Conservation (phyloP, 2,329 filamentous ascomycete genomes). For the Plenodomus tracheiphilus region DNA sequence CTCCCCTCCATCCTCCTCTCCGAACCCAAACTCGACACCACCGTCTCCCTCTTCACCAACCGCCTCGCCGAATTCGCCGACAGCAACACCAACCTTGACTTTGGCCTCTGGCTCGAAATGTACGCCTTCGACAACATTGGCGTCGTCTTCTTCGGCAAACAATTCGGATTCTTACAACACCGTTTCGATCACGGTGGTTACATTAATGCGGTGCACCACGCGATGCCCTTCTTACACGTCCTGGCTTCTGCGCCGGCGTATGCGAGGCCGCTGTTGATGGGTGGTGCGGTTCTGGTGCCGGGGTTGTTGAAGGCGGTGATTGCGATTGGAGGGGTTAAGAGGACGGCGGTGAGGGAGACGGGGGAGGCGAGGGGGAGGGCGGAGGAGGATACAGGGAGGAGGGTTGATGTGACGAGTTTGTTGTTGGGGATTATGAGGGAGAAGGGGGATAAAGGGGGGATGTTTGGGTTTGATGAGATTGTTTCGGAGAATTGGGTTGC, state of each 20-base stretch:
- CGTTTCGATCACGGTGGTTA: constrained; percentile 23
- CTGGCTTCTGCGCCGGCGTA: constrained; percentile 15
- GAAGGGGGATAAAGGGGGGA: constrained; percentile 33
- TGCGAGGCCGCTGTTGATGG: constrained; percentile 8
- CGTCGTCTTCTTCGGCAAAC: constrained; percentile 20
- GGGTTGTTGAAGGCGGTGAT: constrained; percentile 26
- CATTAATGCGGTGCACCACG: constrained; percentile 38
- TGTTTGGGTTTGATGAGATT: constrained; percentile 33
- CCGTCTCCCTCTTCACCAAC: constrained; percentile 8
- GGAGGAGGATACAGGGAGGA: constrained; percentile 12
- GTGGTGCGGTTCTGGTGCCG: constrained; percentile 17
- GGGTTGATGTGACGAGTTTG: constrained; percentile 36
- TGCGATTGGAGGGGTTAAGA: constrained; percentile 18
- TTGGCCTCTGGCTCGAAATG: constrained; percentile 32
- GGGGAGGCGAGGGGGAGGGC: constrained; percentile 12
- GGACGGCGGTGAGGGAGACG: constrained; percentile 19
- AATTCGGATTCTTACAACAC: constrained; percentile 25
- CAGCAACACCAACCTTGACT: constrained; percentile 11
- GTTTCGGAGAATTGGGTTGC: constrained; percentile 31
- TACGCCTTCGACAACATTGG: constrained; percentile 23
- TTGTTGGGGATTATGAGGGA: constrained; percentile 33
- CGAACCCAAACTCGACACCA: constrained; percentile 17
- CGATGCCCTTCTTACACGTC: constrained; percentile 30
- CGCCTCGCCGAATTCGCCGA: constrained; percentile 20
- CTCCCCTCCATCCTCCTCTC: constrained; percentile 17